Percentiles rank a stretch among this genome's conserved stretches.
phyloP scores from a whole-genome alignment of 495 filamentous ascomycete species.

The Rostrohypoxylon terebratum region DNA sequence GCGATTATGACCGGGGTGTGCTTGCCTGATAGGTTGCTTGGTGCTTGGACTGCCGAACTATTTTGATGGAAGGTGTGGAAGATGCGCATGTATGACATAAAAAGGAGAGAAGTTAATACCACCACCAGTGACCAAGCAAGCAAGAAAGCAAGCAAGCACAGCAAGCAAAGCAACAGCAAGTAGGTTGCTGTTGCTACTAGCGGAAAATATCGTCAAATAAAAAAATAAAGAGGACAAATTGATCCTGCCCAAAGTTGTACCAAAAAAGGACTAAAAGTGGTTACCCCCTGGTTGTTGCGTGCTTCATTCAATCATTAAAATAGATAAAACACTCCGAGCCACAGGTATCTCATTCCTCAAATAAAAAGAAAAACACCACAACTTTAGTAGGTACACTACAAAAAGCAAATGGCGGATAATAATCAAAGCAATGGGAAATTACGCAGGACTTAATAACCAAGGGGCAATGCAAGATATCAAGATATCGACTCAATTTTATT shows the following conservation, averaged over 20 bases:
- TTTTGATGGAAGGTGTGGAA: slow-evolving; percentile 25
- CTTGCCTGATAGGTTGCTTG: slow-evolving; percentile 29
- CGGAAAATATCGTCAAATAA: slow-evolving; percentile 4
- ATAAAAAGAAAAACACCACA: slow-evolving; percentile 1
- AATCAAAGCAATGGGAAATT: slow-evolving; percentile 15
- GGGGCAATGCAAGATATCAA: background rate
- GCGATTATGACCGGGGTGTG: slow-evolving; percentile 25
- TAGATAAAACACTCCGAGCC: slow-evolving; percentile 43
- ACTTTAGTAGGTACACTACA: too few relatives aligned
- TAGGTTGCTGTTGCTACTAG: background rate
- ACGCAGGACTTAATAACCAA: slow-evolving; percentile 18
- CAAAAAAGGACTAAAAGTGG: background rate
- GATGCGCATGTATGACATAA: slow-evolving; percentile 30
- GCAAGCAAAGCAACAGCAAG: background rate
- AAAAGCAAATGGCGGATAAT: slow-evolving; percentile 10
- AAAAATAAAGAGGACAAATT: background rate
- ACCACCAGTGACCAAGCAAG: background rate
- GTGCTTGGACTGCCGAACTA: slow-evolving; percentile 28
- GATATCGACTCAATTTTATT: slow-evolving; percentile 24
- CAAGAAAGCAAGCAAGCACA: too few relatives aligned
- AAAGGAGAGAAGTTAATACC: slow-evolving; percentile 7
- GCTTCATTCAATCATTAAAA: slow-evolving; percentile 33
- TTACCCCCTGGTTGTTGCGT: slow-evolving; percentile 23
- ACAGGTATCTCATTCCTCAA: slow-evolving; percentile 26
- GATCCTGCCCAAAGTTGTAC: background rate